Base-by-base conservation (phyloP, 352 stramenopile genomes). In the Pythium aquatile region DNA sequence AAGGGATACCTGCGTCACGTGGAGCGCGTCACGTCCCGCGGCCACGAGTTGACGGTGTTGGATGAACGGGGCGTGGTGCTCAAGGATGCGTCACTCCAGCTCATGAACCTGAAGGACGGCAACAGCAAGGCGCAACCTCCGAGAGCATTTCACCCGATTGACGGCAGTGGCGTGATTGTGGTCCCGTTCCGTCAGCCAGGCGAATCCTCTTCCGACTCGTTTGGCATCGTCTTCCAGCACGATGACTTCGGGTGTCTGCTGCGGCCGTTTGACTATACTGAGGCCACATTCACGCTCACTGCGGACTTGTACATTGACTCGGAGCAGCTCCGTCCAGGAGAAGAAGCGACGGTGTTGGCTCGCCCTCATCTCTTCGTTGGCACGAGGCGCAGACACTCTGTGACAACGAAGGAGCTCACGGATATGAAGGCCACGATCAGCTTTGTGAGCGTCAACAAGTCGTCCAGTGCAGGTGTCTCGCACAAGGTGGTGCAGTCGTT, bases 1-100 rank as follows among this genome's bases (percentile, higher is more conserved):
- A 87, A 84, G 47, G 80, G 80, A 2, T 80, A 79, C 62, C 66
- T 89, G 20, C 78, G 75, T 17, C 70, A 83, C 39, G 67, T 86
- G 6, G 70, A 87, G 51, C 60, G 68, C 16, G 65, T 84, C 26
- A 84, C 81, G 0, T 61, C 55, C 17, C 62, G 66, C 63, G 81
- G 81, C 9, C 76, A 88, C 30, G 72, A 86, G 53, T 76, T 90
- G 53, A 65, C 61, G 5, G 71, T 87, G 6, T 55, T 90, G 5
- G 75, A 88, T 56, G 81, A 90, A 53, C 61, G 40, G 46, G 78
- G 76, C 29, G 60, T 74, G 3, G 29, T 78, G 17, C 51, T 87
- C 47, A 54, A 53, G 13, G 76, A 82, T 37, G 72, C 66, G 10
- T 65, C 61, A 39, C 63, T 70, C 5, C 58, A 77, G 46, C 46